Conservation (phyloP, 495 filamentous ascomycete genomes). For the Trichoderma gamsii region DNA sequence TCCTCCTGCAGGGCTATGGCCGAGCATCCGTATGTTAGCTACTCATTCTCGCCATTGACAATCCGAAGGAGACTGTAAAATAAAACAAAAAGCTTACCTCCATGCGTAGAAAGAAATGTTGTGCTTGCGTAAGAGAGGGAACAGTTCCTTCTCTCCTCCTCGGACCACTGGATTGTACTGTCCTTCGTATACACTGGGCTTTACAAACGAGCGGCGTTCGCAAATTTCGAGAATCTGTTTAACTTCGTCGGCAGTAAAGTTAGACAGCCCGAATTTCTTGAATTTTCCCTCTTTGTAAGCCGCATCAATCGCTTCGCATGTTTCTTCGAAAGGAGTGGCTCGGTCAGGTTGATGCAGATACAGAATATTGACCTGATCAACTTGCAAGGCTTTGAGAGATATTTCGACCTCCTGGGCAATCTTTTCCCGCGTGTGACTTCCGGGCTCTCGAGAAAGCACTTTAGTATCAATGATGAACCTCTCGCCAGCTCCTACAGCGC, state of each 20-base stretch:
- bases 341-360: conserved; percentile 3
- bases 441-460: conserved; percentile 18
- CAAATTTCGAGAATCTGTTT: not conserved
- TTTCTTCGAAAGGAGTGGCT: not conserved
- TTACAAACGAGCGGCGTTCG: not conserved
- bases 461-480: conserved; percentile 27
- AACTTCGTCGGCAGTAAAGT: not conserved
- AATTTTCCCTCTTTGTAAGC: not conserved
- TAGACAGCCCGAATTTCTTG: not conserved
- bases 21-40: not conserved
- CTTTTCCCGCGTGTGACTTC: conserved; percentile 21
- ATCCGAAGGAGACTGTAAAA: too few species aligned
- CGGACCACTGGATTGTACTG: not conserved
- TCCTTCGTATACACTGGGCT: not conserved
- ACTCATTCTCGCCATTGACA: not conserved
- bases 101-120: conserved; percentile 42
- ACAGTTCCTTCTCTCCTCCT: conserved; percentile 36
- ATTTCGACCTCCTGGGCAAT: conserved; percentile 25
- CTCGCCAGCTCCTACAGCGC: conserved; percentile 17
- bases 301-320: not conserved
- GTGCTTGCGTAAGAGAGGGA: conserved; percentile 40
- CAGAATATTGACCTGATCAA: conserved; percentile 23
- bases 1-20: conserved; percentile 27
- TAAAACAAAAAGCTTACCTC: conserved; percentile 22
- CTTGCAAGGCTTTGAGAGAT: conserved; percentile 22